These are phyloP conservation scores for Morella rubra DNA, from an alignment of 306 rosid genomes.

Conservation along the genomic window DNA sequence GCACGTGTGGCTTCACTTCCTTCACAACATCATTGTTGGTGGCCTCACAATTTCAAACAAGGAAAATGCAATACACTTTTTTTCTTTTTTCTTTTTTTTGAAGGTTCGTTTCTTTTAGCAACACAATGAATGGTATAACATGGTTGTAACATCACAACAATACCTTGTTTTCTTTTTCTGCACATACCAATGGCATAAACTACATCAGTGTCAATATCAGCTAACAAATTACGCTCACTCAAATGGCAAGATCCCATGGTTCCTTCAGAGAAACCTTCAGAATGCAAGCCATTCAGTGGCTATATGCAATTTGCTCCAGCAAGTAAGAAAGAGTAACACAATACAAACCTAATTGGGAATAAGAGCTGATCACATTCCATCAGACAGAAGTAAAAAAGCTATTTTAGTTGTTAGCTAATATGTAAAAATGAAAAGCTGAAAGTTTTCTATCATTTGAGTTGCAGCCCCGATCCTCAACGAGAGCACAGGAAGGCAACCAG, in stretches of 20 bases:
- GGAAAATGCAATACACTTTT: neutral
- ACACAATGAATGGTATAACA: neutral
- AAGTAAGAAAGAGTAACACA: neutral
- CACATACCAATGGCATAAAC: neutral
- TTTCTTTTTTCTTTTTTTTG: too few species aligned
- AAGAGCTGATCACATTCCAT: neutral
- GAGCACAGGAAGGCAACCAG: slow-evolving; percentile 8
- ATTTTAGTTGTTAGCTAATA: neutral
- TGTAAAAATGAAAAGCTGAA: slow-evolving; percentile 7
- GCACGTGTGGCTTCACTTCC: neutral
- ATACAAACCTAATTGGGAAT: neutral
- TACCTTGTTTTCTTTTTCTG: too few species aligned
- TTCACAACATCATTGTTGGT: neutral
- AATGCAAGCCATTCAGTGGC: neutral
- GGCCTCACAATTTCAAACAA: slow-evolving; percentile 6
- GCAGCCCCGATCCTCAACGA: neutral
- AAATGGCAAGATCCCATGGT: neutral
- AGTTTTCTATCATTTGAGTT: slow-evolving; percentile 1
- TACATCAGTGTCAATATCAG: neutral
- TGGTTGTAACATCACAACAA: neutral
- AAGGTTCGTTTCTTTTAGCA: neutral
- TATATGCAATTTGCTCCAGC: neutral
- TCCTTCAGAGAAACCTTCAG: neutral
- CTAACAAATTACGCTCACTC: neutral
- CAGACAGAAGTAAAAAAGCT: neutral